A percentile compares a stretch with the other conserved stretches of the same genome.
These are phyloP conservation scores for Passalora sequoiae DNA, from an alignment of 2,329 filamentous ascomycete genomes.

Conservation along the genomic window DNA sequence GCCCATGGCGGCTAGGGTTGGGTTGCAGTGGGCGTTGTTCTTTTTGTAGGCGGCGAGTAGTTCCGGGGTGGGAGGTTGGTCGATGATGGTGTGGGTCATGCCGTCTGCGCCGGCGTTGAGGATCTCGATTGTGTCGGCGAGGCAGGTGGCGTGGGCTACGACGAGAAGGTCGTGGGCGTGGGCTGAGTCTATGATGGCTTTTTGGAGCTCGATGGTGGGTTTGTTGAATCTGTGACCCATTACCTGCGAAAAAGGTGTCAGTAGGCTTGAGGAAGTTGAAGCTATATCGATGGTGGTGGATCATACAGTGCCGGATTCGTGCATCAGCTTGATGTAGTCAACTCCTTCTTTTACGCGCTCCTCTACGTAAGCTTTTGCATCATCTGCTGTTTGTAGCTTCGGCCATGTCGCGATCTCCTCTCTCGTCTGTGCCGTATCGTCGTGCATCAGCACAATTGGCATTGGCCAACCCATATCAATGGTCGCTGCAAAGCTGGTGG, in stretches of 20 bases:
- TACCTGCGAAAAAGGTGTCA: too few species aligned
- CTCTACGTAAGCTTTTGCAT: constrained; percentile 41
- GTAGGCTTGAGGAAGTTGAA: too few species aligned
- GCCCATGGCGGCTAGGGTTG: constrained; percentile 39
- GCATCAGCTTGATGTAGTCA: constrained; percentile 49
- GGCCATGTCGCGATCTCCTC: constrained; percentile 46
- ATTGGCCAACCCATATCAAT: constrained; percentile 51
- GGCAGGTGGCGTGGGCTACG: constrained; percentile 39
- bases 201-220: constrained; percentile 44
- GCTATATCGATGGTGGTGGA: too few species aligned
- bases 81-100: constrained; percentile 42
- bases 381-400: constrained; percentile 39
- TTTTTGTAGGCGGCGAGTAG: constrained; percentile 41
- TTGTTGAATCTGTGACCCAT: constrained; percentile 37
- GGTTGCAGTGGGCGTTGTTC: constrained; percentile 41
- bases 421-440: constrained; percentile 33
- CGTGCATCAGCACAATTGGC: constrained; percentile 39
- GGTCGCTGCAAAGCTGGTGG: constrained; percentile 45
- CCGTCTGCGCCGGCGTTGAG: constrained; percentile 41
- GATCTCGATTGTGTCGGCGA: constrained; percentile 40
- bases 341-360: constrained; percentile 39
- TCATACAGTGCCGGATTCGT: constrained; percentile 45
- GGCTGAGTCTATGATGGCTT: constrained; percentile 40
- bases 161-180: constrained; percentile 35
- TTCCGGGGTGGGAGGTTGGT: constrained; percentile 36